Conservation (phyloP, 208 protist genomes). For the Leishmania martiniquensis region DNA sequence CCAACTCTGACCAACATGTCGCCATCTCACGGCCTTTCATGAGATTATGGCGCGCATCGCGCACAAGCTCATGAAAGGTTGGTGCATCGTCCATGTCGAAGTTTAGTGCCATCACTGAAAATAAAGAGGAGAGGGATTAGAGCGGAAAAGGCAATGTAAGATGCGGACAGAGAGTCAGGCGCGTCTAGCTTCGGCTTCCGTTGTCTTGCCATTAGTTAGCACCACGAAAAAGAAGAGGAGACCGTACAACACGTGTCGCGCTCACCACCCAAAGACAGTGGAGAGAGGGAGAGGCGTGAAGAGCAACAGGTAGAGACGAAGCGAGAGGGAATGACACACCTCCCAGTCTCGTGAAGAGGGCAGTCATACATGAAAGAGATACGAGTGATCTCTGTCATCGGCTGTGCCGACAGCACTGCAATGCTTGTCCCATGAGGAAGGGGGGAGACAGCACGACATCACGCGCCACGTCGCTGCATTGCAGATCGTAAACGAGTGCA, state of each 20-base stretch:
- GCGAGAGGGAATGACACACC: neutral
- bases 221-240: neutral
- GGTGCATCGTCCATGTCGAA: constrained; percentile 35
- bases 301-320: neutral
- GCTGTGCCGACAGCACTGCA: neutral
- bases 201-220: neutral
- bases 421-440: neutral
- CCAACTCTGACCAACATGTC: constrained; percentile 43
- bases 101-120: constrained; percentile 29
- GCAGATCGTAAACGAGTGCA: neutral
- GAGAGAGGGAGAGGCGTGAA: neutral
- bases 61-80: constrained; percentile 31
- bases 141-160: neutral
- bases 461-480: neutral
- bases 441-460: neutral
- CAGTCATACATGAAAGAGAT: neutral
- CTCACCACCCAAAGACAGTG: neutral
- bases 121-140: constrained; percentile 7
- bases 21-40: constrained; percentile 34
- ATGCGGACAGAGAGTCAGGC: neutral
- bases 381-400: neutral
- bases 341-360: neutral
- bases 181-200: neutral
- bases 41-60: constrained; percentile 18
- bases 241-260: neutral